Percentiles rank a stretch among this genome's conserved stretches.
Evolutionary conservation across 2,329 filamentous ascomycete species (phyloP).

Genomic region (Dryadomyces quercus-mongolicae): DNA sequence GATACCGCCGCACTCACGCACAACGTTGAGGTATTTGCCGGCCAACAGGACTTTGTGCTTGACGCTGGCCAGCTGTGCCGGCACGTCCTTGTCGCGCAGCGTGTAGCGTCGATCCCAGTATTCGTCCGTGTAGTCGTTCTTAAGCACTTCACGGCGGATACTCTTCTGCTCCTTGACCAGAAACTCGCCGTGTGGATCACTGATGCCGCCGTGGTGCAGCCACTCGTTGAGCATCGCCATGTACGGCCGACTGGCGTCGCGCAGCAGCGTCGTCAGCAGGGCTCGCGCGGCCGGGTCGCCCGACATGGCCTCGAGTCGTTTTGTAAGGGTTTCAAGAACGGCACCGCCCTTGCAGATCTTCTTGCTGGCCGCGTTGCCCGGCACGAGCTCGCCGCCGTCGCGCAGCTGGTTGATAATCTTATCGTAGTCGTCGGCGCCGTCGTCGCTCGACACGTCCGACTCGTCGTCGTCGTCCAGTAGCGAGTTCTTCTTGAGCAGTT

Average conservation of each 20-base stretch:
- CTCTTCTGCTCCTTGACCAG: slow-evolving; percentile 92
- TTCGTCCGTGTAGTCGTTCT: slow-evolving; percentile 96
- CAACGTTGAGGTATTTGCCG: slow-evolving; percentile 96
- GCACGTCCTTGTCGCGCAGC: slow-evolving; percentile 79
- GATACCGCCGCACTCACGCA: slow-evolving; percentile 91
- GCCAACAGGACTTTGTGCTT: slow-evolving; percentile 92
- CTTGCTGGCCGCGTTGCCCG: slow-evolving; percentile 69
- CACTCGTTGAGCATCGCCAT: slow-evolving; percentile 99
- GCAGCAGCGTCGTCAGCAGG: slow-evolving; percentile 67
- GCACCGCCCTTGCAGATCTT: slow-evolving; percentile 96
- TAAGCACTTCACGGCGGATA: slow-evolving; percentile 78
- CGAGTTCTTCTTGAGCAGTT: slow-evolving; percentile 78
- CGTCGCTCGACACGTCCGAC: slow-evolving; percentile 56
- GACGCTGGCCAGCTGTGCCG: slow-evolving; percentile 79
- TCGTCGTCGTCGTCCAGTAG: slow-evolving; percentile 71
- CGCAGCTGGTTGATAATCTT: slow-evolving; percentile 84
- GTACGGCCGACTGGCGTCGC: slow-evolving; percentile 85
- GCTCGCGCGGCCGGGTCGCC: slow-evolving; percentile 81
- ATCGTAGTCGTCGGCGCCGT: slow-evolving; percentile 75
- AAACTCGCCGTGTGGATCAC: slow-evolving; percentile 88
- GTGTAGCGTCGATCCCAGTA: slow-evolving; percentile 99
- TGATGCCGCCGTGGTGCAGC: slow-evolving; percentile 92
- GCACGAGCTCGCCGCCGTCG: slow-evolving; percentile 72
- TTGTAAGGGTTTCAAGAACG: slow-evolving; percentile 78
- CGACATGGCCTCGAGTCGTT: slow-evolving; percentile 76